A percentile compares a stretch with the other conserved stretches of the same genome.
Evolutionary conservation across 768 basidiomycete species (phyloP).

Genomic region (Sarcomyxa edulis): DNA sequence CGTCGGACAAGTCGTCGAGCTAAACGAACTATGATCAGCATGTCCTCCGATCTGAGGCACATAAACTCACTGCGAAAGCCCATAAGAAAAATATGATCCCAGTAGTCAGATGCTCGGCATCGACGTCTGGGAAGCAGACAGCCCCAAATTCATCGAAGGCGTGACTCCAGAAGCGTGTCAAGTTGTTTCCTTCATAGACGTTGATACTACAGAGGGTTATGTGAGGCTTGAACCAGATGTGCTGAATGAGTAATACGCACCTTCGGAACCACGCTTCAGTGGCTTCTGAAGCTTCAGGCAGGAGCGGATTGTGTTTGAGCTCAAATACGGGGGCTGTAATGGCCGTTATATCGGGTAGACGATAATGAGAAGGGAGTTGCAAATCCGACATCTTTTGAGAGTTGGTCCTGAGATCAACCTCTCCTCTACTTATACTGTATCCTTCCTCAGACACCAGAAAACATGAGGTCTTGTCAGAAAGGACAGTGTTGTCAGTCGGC

Average conservation of each 20-base stretch:
- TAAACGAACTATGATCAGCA: not conserved
- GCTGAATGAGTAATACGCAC: not conserved
- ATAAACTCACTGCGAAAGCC: conserved; percentile 16
- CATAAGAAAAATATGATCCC: conserved; percentile 19
- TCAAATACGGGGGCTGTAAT: not conserved
- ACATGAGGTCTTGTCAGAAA: no score
- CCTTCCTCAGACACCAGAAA: no score
- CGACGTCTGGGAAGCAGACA: conserved; percentile 15
- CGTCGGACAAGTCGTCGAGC: no score
- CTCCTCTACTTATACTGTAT: no score
- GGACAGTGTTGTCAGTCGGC: no score
- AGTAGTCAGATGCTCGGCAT: conserved; percentile 15
- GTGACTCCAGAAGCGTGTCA: conserved; percentile 8
- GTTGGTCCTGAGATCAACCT: no score
- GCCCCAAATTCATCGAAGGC: conserved; percentile 15
- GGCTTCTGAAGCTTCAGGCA: not conserved
- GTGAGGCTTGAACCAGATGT: not conserved
- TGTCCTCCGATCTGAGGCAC: not conserved
- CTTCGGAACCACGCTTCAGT: not conserved
- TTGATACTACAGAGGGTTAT: conserved; percentile 9
- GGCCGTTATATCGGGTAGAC: not conserved
- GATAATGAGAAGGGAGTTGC: not conserved
- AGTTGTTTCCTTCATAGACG: conserved; percentile 8
- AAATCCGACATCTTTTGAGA: no score
- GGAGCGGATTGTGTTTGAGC: not conserved